Evolutionary conservation across 106 monocot genomes (phyloP).

Genomic region (Allium cepa): DNA sequence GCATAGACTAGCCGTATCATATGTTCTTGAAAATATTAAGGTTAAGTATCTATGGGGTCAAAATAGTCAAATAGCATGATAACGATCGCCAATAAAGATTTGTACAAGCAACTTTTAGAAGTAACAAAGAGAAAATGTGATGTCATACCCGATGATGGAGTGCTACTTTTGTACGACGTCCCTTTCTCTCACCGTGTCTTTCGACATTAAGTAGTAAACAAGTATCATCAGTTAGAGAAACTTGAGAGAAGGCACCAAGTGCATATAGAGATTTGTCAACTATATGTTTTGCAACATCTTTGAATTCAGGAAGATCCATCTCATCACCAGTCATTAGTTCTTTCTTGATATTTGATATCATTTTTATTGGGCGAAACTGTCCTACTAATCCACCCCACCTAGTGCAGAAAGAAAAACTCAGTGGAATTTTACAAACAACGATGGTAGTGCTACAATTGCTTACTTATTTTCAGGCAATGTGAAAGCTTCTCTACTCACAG

Average conservation of each 20-base stretch:
- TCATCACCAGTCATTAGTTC: slow-evolving; percentile 50
- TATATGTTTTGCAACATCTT: slow-evolving; percentile 59
- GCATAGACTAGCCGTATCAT: too few relatives aligned
- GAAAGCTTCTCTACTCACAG: too few relatives aligned
- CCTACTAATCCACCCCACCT: slow-evolving; percentile 76
- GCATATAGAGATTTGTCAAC: slow-evolving; percentile 71
- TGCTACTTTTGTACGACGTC: slow-evolving; percentile 41
- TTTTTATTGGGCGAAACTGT: slow-evolving; percentile 67
- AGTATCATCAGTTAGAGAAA: slow-evolving; percentile 46
- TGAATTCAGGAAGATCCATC: slow-evolving; percentile 40
- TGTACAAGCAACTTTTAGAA: too few relatives aligned
- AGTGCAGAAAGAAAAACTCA: background rate
- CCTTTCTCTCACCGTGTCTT: slow-evolving; percentile 48
- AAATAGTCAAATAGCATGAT: too few relatives aligned
- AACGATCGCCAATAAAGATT: too few relatives aligned
- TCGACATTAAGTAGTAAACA: slow-evolving; percentile 58
- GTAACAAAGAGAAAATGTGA: too few relatives aligned
- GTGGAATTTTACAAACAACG: too few relatives aligned
- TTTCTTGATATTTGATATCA: slow-evolving; percentile 59
- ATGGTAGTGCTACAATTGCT: too few relatives aligned
- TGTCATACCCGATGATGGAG: slow-evolving; percentile 38
- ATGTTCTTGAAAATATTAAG: too few relatives aligned
- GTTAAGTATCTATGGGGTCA: too few relatives aligned
- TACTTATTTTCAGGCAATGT: too few relatives aligned
- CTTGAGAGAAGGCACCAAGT: slow-evolving; percentile 59